phyloP scores from a whole-genome alignment of 495 filamentous ascomycete genomes.

The Penicillium cosmopolitanum region DNA sequence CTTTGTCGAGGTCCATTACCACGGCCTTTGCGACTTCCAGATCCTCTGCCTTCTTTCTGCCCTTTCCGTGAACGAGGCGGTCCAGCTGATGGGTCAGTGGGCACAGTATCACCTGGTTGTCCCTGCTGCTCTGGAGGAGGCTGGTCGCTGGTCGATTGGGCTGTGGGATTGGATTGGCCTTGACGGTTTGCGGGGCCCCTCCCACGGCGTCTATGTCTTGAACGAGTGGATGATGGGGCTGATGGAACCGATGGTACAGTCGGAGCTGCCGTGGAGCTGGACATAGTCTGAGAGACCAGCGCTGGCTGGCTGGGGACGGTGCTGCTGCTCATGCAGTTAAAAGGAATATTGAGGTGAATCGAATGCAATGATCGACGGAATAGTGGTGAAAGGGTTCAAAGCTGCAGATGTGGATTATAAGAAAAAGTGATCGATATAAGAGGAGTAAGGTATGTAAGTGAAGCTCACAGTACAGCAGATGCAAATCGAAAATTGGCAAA shows the following conservation, averaged over 20 bases:
- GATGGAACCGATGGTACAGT: constrained; percentile 15
- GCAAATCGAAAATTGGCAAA: neutral
- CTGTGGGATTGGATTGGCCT: constrained; percentile 16
- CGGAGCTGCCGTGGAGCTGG: constrained; percentile 15
- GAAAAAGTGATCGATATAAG: neutral
- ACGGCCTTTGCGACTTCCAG: constrained; percentile 36
- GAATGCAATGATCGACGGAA: neutral
- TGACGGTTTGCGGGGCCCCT: constrained; percentile 37
- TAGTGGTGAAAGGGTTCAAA: neutral
- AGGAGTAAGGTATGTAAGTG: neutral
- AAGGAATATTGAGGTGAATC: neutral
- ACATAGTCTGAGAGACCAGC: constrained; percentile 26
- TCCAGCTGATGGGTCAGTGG: constrained; percentile 16
- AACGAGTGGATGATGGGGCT: constrained; percentile 30
- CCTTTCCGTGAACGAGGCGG: constrained; percentile 34
- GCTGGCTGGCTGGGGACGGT: constrained; percentile 4
- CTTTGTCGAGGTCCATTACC: constrained; percentile 28
- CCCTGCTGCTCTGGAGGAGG: constrained; percentile 13
- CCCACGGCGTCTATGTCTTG: constrained; percentile 37
- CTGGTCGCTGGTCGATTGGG: constrained; percentile 13
- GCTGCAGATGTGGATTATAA: neutral
- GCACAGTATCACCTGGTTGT: constrained; percentile 5
- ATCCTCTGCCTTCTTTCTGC: constrained; percentile 44
- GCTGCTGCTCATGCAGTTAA: constrained; percentile 22
- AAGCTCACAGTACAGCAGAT: neutral